Percentiles rank a stretch among this genome's conserved stretches.
phyloP scores from a whole-genome alignment of 495 filamentous ascomycete species.

The Pyrenopolyporus hunteri region DNA sequence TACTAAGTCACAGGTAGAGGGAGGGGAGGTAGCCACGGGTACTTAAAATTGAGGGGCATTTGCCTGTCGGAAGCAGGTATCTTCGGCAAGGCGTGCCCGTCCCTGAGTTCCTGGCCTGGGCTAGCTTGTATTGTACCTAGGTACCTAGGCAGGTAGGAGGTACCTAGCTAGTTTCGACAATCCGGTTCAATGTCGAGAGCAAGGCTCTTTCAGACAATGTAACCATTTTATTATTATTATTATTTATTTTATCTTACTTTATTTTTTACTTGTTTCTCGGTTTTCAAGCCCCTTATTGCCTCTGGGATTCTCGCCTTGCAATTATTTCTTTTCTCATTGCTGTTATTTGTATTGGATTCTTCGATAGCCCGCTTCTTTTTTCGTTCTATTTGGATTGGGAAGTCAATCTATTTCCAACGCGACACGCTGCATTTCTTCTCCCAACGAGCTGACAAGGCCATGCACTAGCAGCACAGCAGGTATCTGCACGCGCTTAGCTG shows the following conservation, averaged over 20 bases:
- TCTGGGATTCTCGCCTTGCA: not conserved
- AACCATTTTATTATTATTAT: slow-evolving; percentile 34
- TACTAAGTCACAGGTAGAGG: not conserved
- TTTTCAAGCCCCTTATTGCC: slow-evolving; percentile 19
- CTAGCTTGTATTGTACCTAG: not conserved
- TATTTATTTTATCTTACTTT: no score
- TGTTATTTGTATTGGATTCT: not conserved
- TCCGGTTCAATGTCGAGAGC: slow-evolving; percentile 4
- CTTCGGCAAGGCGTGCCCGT: no score
- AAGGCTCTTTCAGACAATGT: slow-evolving; percentile 31
- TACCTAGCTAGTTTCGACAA: not conserved
- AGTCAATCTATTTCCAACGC: slow-evolving; percentile 1
- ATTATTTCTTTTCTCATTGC: not conserved
- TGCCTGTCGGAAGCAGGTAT: slow-evolving; percentile 3
- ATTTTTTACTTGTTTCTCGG: slow-evolving; percentile 11
- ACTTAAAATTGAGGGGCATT: not conserved
- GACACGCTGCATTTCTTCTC: not conserved
- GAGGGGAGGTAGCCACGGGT: no score
- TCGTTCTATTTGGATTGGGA: not conserved
- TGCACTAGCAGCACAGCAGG: slow-evolving; percentile 12
- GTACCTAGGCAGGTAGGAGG: not conserved
- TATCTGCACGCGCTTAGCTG: slow-evolving; percentile 36
- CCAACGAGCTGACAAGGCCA: slow-evolving; percentile 2
- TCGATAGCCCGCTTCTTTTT: not conserved
- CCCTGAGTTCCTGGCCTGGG: no score